Evolutionary conservation across 805 yeast species (phyloP).

Genomic region (Sporopachydermia lactativora): DNA sequence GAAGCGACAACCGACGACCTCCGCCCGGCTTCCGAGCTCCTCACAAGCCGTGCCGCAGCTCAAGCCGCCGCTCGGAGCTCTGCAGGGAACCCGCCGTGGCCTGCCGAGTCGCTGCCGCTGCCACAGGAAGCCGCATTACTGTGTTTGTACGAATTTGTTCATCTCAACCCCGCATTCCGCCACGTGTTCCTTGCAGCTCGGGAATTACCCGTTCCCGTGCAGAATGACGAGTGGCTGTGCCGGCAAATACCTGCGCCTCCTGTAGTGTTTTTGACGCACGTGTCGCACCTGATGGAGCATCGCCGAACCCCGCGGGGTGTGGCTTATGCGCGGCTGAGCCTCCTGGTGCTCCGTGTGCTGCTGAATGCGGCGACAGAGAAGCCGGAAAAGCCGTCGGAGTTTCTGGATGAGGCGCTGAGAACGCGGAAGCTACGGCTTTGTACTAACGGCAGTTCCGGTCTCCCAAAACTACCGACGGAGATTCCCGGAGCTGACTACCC

Average conservation of each 20-base stretch:
- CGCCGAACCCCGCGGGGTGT: constrained; percentile 14
- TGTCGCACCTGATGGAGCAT: constrained; percentile 17
- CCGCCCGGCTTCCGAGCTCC: not conserved
- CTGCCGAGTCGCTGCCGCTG: not conserved
- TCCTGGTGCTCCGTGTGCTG: constrained; percentile 17
- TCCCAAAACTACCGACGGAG: not conserved
- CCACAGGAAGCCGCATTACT: constrained; percentile 8
- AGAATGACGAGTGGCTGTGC: not conserved
- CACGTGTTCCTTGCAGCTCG: constrained; percentile 14
- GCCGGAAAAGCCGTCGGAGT: not conserved
- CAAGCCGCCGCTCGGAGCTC: not conserved
- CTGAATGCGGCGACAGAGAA: constrained; percentile 15
- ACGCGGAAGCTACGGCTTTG: not conserved
- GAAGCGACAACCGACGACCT: constrained; percentile 1
- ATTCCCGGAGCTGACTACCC: constrained; percentile 1
- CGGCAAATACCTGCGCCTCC: constrained; percentile 10
- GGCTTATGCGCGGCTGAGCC: constrained; percentile 17
- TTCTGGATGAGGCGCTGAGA: not conserved
- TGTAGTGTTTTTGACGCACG: constrained; percentile 17
- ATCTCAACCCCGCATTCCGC: constrained; percentile 21
- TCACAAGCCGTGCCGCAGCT: not conserved
- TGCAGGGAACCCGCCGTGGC: no score
- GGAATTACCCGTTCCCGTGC: not conserved
- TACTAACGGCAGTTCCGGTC: not conserved
- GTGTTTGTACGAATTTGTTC: constrained; percentile 20